phyloP scores from a whole-genome alignment of 495 filamentous ascomycete genomes.

The Glonium stellatum region DNA sequence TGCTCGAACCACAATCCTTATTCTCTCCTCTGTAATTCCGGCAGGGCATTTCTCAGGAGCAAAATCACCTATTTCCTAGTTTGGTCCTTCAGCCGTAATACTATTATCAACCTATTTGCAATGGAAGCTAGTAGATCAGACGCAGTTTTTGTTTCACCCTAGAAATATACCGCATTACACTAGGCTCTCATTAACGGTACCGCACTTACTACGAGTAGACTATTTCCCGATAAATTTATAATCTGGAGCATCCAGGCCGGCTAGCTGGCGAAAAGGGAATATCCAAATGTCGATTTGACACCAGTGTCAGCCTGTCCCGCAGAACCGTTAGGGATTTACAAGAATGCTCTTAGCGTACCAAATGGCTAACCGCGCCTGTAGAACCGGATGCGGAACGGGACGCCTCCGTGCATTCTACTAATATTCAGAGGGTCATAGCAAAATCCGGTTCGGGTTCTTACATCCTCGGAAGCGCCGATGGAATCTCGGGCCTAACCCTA shows the following conservation, averaged over 20 bases:
- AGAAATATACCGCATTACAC: background rate
- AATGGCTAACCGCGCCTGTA: background rate
- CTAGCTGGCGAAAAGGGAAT: background rate
- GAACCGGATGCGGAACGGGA: background rate
- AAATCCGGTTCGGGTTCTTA: background rate
- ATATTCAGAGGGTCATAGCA: background rate
- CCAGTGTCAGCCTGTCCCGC: background rate
- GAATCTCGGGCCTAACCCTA: background rate
- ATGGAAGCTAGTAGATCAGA: background rate
- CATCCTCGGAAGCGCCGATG: background rate
- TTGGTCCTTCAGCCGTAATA: background rate
- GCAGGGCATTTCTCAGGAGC: background rate
- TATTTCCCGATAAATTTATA: background rate
- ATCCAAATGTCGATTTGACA: background rate
- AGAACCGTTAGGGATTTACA: background rate
- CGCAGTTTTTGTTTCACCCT: background rate
- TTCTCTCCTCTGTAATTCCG: background rate
- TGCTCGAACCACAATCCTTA: background rate
- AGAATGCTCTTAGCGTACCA: background rate
- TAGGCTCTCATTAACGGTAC: background rate
- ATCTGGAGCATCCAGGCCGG: background rate
- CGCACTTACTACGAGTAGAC: background rate
- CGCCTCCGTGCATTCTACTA: background rate
- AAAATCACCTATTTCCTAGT: background rate
- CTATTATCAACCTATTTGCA: background rate